Percentiles rank a stretch among this genome's conserved stretches.
These are phyloP conservation scores for Tuber calosporum DNA, from an alignment of 495 filamentous ascomycete species.

Conservation along the genomic window DNA sequence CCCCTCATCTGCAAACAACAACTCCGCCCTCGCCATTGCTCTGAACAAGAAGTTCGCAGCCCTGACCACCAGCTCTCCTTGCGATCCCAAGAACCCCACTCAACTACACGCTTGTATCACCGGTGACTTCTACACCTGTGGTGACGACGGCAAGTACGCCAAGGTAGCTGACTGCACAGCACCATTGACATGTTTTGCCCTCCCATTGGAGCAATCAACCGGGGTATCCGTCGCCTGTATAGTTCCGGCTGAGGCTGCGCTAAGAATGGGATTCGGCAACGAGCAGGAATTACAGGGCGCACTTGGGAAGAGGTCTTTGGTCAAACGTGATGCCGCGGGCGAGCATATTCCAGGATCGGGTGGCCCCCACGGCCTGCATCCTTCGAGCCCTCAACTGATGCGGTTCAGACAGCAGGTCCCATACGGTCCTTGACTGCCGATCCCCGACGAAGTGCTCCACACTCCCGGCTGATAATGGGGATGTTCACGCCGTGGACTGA, in stretches of 20 bases:
- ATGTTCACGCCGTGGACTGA: conserved; percentile 16
- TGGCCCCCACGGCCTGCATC: conserved; percentile 16
- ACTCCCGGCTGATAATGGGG: conserved; percentile 13
- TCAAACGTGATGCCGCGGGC: not conserved
- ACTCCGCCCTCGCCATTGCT: conserved; percentile 18
- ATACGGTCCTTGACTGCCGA: conserved; percentile 2
- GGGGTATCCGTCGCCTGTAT: conserved; percentile 24
- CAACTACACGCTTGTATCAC: conserved; percentile 22
- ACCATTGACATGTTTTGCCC: conserved; percentile 21
- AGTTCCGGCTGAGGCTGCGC: conserved; percentile 21
- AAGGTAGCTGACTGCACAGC: conserved; percentile 9
- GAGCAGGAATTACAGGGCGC: conserved; percentile 12
- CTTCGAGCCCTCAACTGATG: conserved; percentile 15
- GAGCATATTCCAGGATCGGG: not conserved
- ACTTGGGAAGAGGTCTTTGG: not conserved
- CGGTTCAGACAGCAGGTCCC: conserved; percentile 1
- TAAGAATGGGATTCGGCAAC: conserved; percentile 22
- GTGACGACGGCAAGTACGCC: conserved; percentile 11
- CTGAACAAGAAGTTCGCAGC: conserved; percentile 21
- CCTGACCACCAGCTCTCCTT: conserved; percentile 13
- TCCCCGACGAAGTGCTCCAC: conserved; percentile 17
- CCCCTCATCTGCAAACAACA: conserved; percentile 1
- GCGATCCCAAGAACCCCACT: conserved; percentile 11
- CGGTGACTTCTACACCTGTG: conserved; percentile 17
- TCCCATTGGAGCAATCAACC: conserved; percentile 20